Percentiles rank a stretch among this genome's conserved stretches.
These are phyloP conservation scores for Arabidopsis arenosa DNA, from an alignment of 345 rosid species.

Conservation along the genomic window DNA sequence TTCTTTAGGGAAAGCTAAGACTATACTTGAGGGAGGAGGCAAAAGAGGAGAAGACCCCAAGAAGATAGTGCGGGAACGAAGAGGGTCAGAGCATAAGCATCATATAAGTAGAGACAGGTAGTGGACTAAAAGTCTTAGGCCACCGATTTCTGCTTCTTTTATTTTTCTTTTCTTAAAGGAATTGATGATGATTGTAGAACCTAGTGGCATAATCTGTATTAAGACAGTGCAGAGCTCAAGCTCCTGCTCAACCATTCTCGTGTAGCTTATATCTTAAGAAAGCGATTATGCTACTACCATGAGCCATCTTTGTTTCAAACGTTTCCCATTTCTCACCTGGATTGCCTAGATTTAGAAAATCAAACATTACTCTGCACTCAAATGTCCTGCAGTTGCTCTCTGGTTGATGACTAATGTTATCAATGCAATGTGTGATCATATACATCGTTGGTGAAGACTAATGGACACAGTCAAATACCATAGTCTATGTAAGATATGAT, in stretches of 20 bases:
- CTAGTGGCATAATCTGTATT: constrained; percentile 26
- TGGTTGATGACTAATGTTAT: background rate
- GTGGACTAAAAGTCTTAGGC: constrained; percentile 28
- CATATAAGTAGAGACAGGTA: constrained; percentile 43
- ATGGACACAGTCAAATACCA: too few species aligned
- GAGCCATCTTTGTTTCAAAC: too few species aligned
- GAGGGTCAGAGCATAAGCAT: constrained; percentile 22
- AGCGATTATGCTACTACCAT: constrained; percentile 5
- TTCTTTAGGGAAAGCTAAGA: constrained; percentile 35
- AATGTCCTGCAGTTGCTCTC: background rate
- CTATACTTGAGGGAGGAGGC: constrained; percentile 31
- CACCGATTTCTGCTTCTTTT: constrained; percentile 29
- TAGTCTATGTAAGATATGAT: too few species aligned
- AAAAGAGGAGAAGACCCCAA: constrained; percentile 28
- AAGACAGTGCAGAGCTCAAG: constrained; percentile 37
- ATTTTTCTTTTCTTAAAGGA: background rate
- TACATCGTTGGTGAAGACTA: too few species aligned
- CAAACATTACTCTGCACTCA: background rate
- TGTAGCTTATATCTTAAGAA: constrained; percentile 6
- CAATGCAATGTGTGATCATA: too few species aligned
- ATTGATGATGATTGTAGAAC: constrained; percentile 32
- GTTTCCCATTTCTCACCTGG: background rate
- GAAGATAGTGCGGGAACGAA: constrained; percentile 36
- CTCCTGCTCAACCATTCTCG: constrained; percentile 36
- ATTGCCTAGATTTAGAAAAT: background rate